Conservation (phyloP, 805 yeast species). For the Blastobotrys chiropterorum region DNA sequence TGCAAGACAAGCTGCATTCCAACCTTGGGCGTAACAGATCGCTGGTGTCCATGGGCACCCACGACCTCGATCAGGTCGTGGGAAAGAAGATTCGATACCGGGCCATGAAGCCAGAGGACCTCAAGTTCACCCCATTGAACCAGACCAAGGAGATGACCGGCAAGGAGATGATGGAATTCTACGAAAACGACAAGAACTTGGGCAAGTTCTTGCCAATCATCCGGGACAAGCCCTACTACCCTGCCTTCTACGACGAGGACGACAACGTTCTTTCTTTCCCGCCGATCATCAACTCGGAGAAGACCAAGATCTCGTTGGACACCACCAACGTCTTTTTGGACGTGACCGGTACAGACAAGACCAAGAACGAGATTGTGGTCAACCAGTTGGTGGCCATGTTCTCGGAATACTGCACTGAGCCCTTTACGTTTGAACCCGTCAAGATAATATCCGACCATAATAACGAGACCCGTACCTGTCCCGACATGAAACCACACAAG, state of each 20-base stretch:
- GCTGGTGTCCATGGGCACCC: constrained; percentile 97
- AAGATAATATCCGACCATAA: constrained; percentile 79
- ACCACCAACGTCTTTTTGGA: constrained; percentile 90
- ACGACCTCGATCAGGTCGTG: constrained; percentile 73
- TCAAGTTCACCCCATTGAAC: constrained; percentile 47
- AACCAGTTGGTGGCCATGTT: constrained; percentile 95
- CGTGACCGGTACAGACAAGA: constrained; percentile 89
- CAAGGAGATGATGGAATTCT: constrained; percentile 75
- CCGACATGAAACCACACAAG: constrained; percentile 60
- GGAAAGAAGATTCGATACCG: constrained; percentile 79
- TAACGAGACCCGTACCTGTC: constrained; percentile 65
- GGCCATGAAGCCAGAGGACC: constrained; percentile 71
- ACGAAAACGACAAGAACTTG: constrained; percentile 83
- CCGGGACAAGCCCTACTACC: constrained; percentile 81
- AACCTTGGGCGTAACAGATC: constrained; percentile 96
- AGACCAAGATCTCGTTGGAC: constrained; percentile 75
- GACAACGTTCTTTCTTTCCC: constrained; percentile 86
- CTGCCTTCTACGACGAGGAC: constrained; percentile 76
- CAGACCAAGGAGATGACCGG: constrained; percentile 56
- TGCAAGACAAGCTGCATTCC: constrained; percentile 93
- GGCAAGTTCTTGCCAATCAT: constrained; percentile 86
- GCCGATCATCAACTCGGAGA: constrained; percentile 92
- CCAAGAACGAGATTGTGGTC: constrained; percentile 89
- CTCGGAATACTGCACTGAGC: constrained; percentile 73
- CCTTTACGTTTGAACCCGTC: constrained; percentile 87